These are phyloP conservation scores for Blastocystis sp. DNA, from an alignment of 352 stramenopile genomes.

Conservation along the genomic window DNA sequence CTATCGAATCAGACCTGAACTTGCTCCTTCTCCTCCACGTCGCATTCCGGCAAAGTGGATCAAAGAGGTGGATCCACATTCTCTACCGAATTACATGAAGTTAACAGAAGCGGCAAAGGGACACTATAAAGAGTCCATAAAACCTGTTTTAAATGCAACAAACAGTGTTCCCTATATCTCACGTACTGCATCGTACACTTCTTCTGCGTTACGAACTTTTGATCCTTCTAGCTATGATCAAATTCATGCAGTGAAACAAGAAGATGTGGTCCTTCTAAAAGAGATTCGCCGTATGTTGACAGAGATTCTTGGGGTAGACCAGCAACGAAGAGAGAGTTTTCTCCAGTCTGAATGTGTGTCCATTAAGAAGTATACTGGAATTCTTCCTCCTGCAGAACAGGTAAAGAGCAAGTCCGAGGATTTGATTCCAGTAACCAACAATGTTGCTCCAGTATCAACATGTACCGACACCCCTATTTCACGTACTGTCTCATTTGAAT, in stretches of 20 bases:
- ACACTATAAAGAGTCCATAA: not conserved
- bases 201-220: not conserved
- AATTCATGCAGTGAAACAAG: not conserved
- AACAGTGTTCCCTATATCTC: not conserved
- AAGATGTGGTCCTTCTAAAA: not conserved
- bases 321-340: not conserved
- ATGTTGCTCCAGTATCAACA: no score
- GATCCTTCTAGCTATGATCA: not conserved
- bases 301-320: not conserved
- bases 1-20: not conserved
- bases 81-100: not conserved
- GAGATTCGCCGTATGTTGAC: not conserved
- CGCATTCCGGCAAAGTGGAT: not conserved
- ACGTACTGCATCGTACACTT: not conserved
- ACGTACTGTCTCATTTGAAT: no score
- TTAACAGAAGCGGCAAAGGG: not conserved
- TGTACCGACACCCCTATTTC: no score
- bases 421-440: not conserved
- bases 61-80: not conserved
- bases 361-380: not conserved
- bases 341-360: not conserved
- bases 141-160: not conserved
- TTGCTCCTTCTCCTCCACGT: not conserved
- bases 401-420: not conserved
- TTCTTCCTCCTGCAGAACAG: not conserved